These are phyloP conservation scores for Tephrocybe sp. DNA, from an alignment of 768 basidiomycete genomes.

Conservation along the genomic window DNA sequence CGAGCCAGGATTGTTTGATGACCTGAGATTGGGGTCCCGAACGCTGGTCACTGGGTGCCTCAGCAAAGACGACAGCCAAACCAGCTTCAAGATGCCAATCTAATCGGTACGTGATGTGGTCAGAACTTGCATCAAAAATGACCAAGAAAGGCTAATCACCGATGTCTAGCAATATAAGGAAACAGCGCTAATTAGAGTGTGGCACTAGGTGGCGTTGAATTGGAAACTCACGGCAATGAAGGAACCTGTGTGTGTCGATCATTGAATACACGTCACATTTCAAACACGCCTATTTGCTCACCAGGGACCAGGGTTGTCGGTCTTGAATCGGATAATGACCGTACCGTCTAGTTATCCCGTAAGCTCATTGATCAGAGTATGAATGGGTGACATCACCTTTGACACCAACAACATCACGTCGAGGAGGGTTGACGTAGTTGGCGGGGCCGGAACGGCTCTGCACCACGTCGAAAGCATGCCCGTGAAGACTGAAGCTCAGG, in stretches of 20 bases:
- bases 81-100: constrained; percentile 14
- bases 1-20: constrained; percentile 23
- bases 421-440: constrained; percentile 24
- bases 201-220: neutral
- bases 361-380: neutral
- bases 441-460: constrained; percentile 15
- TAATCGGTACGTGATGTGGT: neutral
- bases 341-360: neutral
- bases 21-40: neutral
- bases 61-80: constrained; percentile 1
- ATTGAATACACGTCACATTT: neutral
- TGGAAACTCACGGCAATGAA: neutral
- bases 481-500: constrained; percentile 17
- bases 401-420: constrained; percentile 24
- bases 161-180: neutral
- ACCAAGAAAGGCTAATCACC: neutral
- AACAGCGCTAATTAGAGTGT: neutral
- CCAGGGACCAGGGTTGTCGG: neutral
- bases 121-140: neutral
- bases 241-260: constrained; percentile 1
- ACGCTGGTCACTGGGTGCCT: neutral
- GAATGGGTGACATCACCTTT: neutral
- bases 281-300: neutral
- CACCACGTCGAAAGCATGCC: constrained; percentile 26
- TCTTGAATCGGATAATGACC: neutral